A percentile compares a stretch with the other conserved stretches of the same genome.
phyloP scores from a whole-genome alignment of 768 basidiomycete species.

The Leucosporidium scottii region DNA sequence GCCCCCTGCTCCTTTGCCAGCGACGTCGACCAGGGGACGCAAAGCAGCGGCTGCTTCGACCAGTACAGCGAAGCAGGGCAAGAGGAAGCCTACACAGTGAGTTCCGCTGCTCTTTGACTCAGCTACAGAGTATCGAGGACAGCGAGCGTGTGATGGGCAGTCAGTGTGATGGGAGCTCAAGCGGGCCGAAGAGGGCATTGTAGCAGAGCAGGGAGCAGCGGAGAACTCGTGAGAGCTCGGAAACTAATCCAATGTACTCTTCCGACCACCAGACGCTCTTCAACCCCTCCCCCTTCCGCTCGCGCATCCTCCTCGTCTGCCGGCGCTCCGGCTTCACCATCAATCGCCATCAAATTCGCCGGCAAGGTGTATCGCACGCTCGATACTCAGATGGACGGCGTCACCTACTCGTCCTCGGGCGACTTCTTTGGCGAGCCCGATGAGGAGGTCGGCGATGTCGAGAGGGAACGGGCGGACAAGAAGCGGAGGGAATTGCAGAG shows the following conservation, averaged over 20 bases:
- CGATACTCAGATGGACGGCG: conserved; percentile 8
- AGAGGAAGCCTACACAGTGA: too few species aligned
- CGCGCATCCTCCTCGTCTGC: not conserved
- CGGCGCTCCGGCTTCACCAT: not conserved
- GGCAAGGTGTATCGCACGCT: conserved; percentile 31
- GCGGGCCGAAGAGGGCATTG: not conserved
- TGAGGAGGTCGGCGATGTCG: conserved; percentile 27
- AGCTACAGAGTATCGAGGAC: too few species aligned
- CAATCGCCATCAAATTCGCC: conserved; percentile 22
- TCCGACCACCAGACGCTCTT: not conserved
- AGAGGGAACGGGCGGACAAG: not conserved
- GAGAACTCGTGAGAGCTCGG: not conserved
- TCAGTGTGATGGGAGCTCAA: too few species aligned
- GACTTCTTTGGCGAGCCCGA: conserved; percentile 17
- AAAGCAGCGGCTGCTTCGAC: too few species aligned
- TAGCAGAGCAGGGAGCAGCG: not conserved
- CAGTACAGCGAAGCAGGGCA: too few species aligned
- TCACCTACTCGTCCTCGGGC: conserved; percentile 1
- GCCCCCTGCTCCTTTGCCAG: too few species aligned
- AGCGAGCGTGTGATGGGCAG: too few species aligned
- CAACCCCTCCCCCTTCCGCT: not conserved
- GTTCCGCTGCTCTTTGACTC: too few species aligned
- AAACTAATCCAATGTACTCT: not conserved
- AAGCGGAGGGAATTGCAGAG: conserved; percentile 14
- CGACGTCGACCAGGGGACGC: too few species aligned